Conservation (phyloP, 345 rosid species). For the Salix exigua region DNA sequence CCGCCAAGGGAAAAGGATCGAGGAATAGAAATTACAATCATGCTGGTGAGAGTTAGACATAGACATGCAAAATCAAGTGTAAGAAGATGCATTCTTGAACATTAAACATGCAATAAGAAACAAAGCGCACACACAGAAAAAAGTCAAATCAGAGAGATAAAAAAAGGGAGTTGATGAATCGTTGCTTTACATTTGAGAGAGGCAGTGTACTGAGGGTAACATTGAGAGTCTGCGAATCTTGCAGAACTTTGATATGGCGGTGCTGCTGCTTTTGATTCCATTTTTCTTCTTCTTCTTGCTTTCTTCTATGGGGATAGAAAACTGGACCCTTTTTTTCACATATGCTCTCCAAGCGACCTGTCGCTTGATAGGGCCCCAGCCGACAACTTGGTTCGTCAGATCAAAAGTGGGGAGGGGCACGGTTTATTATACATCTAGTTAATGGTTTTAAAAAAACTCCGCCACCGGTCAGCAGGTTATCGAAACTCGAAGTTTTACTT, state of each 20-base stretch:
- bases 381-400: too few relatives aligned
- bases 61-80: neutral
- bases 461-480: too few relatives aligned
- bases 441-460: too few relatives aligned
- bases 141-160: neutral
- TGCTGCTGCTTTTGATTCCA: constrained; percentile 40
- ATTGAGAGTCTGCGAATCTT: constrained; percentile 73
- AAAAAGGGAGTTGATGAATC: neutral
- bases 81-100: neutral
- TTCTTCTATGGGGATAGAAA: neutral
- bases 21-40: neutral
- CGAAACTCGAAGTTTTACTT: too few relatives aligned
- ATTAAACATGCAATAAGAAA: neutral
- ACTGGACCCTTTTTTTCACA: neutral
- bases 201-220: constrained; percentile 74
- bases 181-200: constrained; percentile 73
- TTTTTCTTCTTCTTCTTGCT: neutral
- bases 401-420: too few relatives aligned
- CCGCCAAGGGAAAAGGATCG: neutral
- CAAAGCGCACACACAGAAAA: neutral
- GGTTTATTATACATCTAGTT: too few relatives aligned
- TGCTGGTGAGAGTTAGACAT: neutral
- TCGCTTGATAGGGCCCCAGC: neutral
- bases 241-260: constrained; percentile 72
- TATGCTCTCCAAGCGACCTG: neutral